Percentiles rank a stretch among this genome's conserved stretches.
Conservation (phyloP, 495 filamentous ascomycete genomes). For the Podospora pseudoanserina region DNA sequence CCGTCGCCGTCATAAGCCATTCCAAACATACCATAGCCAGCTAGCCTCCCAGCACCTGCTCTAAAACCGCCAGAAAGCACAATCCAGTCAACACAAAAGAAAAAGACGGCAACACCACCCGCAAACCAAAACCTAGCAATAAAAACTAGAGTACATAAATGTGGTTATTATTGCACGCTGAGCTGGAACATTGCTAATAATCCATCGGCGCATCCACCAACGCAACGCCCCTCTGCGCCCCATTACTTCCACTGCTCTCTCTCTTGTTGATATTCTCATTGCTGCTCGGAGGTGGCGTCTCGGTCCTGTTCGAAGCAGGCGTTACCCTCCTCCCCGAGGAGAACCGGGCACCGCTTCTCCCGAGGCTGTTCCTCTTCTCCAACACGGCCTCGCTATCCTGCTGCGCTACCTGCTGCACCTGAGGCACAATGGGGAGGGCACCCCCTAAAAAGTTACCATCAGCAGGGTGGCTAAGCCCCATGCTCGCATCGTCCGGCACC, state of each 20-base stretch:
- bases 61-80: neutral
- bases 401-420: conserved; percentile 39
- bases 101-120: neutral
- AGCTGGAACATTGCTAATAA: conserved; percentile 26
- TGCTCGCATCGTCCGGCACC: conserved; percentile 41
- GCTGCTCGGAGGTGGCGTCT: conserved; percentile 10
- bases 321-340: conserved; percentile 41
- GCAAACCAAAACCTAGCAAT: neutral
- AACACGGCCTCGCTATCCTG: conserved; percentile 33
- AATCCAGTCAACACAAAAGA: neutral
- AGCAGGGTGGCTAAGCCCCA: conserved; percentile 36
- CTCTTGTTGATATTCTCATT: conserved; percentile 1
- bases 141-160: neutral
- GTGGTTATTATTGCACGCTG: neutral
- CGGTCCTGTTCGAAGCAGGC: conserved; percentile 18
- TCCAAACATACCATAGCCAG: neutral
- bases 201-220: conserved; percentile 38
- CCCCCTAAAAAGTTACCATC: conserved; percentile 38
- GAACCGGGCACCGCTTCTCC: conserved; percentile 44
- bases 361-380: conserved; percentile 52
- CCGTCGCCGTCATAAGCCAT: neutral
- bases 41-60: neutral
- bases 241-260: conserved; percentile 4
- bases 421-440: conserved; percentile 26
- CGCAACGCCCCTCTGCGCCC: conserved; percentile 24